Evolutionary conservation across 441 rosid species (phyloP), one percentile per base, ranked within the genome.

Genomic region (Pelargonium australe): DNA sequence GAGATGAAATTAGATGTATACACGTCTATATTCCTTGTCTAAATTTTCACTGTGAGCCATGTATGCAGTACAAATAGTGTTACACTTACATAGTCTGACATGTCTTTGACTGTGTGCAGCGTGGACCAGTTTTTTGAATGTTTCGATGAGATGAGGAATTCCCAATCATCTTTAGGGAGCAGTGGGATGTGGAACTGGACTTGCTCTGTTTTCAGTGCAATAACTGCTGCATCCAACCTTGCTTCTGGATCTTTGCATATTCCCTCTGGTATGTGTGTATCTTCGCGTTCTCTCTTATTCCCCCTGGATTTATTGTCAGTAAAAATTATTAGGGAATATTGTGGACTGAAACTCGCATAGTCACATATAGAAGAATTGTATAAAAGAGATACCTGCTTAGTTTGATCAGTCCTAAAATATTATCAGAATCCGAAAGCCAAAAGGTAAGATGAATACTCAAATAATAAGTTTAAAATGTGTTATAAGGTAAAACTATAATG

Each of bases 101-200:
- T 67, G 13, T 49, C 67, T n/a, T 72, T 76, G 74, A 78, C 47
- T 67, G 68, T 75, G 61, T 70, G 75, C 90, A 95, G 99, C 0
- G 85, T 95, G 88, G 96, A 91, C 78, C 98, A 92, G 68, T 95
- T 95, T 80, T 95, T 95, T 76, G 98, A 92, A 80, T 95, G 98
- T 76, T 86, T 95, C 74, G 98, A 95, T 80, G 98, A 82, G 80
- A 79, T 95, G 85, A 87, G 97, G 82, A 86, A 81, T 81, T 89
- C 88, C 68, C 99, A 89, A 76, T 85, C 95, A 77, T 88, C 91
- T 72, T 77, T 84, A 75, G 99, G 96, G 73, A 85, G 89, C 84
- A 92, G 93, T 77, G 99, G 96, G 74, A 81, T 92, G 95, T 92
- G 95, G 96, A 88, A 88, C 78, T 92, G 98, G 98, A 89, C 99